A percentile compares a stretch with the other conserved stretches of the same genome.
Evolutionary conservation across 352 stramenopile species (phyloP).

Genomic region (Thalassiosira tumida): DNA sequence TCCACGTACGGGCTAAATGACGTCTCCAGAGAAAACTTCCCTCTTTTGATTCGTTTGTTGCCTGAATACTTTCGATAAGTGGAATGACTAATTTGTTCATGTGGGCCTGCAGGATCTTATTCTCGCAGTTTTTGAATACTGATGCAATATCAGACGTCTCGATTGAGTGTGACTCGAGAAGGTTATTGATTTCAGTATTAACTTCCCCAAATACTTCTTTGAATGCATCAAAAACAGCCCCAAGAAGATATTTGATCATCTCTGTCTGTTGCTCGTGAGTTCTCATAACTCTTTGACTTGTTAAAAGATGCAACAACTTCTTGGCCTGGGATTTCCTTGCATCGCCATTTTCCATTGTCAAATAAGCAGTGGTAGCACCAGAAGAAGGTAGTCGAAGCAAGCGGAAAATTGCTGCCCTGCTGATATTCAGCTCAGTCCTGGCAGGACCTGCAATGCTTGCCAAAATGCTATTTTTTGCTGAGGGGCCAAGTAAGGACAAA

Average conservation of each 20-base stretch:
- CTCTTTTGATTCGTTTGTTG: conserved; percentile 69
- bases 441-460: conserved; percentile 74
- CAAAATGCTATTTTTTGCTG: conserved; percentile 66
- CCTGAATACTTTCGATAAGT: conserved; percentile 80
- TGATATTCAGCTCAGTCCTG: conserved; percentile 74
- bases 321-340: conserved; percentile 72
- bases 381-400: conserved; percentile 76
- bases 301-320: conserved; percentile 75
- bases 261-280: conserved; percentile 54
- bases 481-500: conserved; percentile 68
- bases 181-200: conserved; percentile 40
- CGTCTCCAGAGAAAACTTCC: conserved; percentile 81
- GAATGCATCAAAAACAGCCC: conserved; percentile 77
- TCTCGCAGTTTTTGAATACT: conserved; percentile 64
- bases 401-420: conserved; percentile 72
- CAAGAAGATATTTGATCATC: conserved; percentile 80
- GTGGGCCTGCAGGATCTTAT: conserved; percentile 61
- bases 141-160: conserved; percentile 56
- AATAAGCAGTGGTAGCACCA: conserved; percentile 70
- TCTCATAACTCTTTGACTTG: conserved; percentile 18
- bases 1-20: conserved; percentile 85
- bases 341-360: conserved; percentile 88
- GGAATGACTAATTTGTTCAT: conserved; percentile 70
- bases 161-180: conserved; percentile 67
- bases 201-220: conserved; percentile 56